These are phyloP conservation scores for Phaffomyces opuntiae DNA, from an alignment of 805 yeast genomes.

Conservation along the genomic window DNA sequence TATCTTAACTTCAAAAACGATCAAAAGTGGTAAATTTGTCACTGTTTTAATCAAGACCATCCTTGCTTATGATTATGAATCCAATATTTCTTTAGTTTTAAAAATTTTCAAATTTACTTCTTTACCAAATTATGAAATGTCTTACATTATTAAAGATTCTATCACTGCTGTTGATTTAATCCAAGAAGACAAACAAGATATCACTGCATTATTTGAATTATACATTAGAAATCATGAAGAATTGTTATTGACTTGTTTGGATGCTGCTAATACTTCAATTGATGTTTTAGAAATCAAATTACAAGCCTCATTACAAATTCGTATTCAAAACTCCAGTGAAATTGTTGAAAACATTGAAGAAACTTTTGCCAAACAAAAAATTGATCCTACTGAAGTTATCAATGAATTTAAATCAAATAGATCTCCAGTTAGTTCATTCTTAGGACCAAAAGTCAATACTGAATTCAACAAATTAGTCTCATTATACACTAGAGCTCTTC, in stretches of 20 bases:
- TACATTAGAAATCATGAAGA: constrained; percentile 30
- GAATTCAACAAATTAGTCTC: constrained; percentile 38
- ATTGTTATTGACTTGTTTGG: constrained; percentile 32
- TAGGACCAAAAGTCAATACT: constrained; percentile 27
- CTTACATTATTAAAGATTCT: constrained; percentile 32
- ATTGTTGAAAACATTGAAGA: constrained; percentile 12
- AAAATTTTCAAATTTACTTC: constrained; percentile 27
- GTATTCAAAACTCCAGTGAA: constrained; percentile 26
- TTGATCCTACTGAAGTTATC: constrained; percentile 10
- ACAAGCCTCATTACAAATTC: constrained; percentile 48
- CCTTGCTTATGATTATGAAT: constrained; percentile 34
- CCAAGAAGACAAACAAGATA: constrained; percentile 31
- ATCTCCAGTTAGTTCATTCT: constrained; percentile 26
- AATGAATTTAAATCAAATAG: constrained; percentile 13
- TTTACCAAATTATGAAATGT: constrained; percentile 31
- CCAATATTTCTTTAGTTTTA: constrained; percentile 28
- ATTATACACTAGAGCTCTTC: constrained; percentile 39
- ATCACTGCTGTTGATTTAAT: constrained; percentile 29
- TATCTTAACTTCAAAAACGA: constrained; percentile 22
- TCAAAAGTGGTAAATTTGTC: constrained; percentile 34
- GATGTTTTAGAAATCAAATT: constrained; percentile 56
- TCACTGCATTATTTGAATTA: constrained; percentile 34
- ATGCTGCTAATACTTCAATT: constrained; percentile 28
- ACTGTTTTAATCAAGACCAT: constrained; percentile 38
- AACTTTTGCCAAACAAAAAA: constrained; percentile 9